A percentile compares a stretch with the other conserved stretches of the same genome.
phyloP scores from a whole-genome alignment of 73 alveolate species.

The Tetrahymena thermophila region DNA sequence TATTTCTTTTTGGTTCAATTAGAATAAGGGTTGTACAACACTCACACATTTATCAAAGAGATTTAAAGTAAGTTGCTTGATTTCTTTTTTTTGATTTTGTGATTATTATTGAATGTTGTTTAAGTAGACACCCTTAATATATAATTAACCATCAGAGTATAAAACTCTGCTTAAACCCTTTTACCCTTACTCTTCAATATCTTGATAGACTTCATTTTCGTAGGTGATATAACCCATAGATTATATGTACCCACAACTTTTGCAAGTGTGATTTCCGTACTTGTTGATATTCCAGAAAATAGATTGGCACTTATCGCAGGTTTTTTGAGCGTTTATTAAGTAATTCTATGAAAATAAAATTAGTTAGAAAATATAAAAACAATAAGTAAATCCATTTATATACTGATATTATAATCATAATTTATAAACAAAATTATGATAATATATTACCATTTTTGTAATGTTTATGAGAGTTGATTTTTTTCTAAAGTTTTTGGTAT shows the following conservation, averaged over 20 bases:
- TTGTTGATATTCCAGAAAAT: not conserved
- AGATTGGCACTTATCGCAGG: not conserved
- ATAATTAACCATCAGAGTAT: not conserved
- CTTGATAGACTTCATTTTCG: not conserved
- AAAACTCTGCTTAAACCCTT: not conserved
- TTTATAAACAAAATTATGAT: not conserved
- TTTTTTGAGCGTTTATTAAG: not conserved
- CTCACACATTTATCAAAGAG: not conserved
- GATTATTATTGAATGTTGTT: no score
- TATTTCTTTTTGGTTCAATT: not conserved
- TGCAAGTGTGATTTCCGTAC: not conserved
- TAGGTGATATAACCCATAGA: not conserved
- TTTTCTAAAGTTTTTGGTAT: not conserved
- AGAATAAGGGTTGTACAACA: no score
- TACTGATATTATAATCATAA: not conserved
- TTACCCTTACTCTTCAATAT: not conserved
- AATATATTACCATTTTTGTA: not conserved
- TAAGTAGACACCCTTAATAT: not conserved
- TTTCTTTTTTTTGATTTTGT: not conserved
- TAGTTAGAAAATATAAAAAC: not conserved
- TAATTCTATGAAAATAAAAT: not conserved
- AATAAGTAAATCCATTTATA: not conserved
- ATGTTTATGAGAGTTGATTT: not conserved
- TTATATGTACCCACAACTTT: not conserved
- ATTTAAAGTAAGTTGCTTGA: not conserved